Evolutionary conservation across 768 basidiomycete species (phyloP).

Genomic region (Tricholoma matsutake): DNA sequence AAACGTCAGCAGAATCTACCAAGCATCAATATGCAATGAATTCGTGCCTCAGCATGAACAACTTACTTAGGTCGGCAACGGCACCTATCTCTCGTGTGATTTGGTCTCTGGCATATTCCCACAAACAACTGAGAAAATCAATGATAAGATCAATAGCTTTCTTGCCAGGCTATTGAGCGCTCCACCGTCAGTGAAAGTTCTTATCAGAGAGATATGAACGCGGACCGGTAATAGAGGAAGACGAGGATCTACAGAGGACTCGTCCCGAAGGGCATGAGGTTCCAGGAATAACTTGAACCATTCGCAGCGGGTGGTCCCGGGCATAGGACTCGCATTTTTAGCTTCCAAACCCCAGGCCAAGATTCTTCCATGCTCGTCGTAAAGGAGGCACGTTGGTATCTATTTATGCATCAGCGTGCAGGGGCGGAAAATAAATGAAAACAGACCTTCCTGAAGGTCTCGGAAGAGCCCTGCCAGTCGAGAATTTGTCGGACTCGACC

Average conservation of each 20-base stretch:
- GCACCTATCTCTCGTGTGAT: slow-evolving; percentile 86
- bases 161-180: slow-evolving; percentile 60
- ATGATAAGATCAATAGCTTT: slow-evolving; percentile 74
- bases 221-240: slow-evolving; percentile 76
- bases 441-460: slow-evolving; percentile 77
- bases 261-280: slow-evolving; percentile 74
- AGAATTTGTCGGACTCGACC: slow-evolving; percentile 84
- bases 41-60: background rate
- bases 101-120: slow-evolving; percentile 84
- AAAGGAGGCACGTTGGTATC: slow-evolving; percentile 83
- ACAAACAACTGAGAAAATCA: slow-evolving; percentile 79
- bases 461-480: slow-evolving; percentile 81
- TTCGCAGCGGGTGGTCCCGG: slow-evolving; percentile 56
- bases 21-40: slow-evolving; percentile 10
- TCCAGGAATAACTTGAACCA: slow-evolving; percentile 88
- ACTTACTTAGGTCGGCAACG: slow-evolving; percentile 79
- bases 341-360: slow-evolving; percentile 87
- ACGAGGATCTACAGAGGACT: slow-evolving; percentile 68
- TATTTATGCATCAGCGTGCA: slow-evolving; percentile 17
- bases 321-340: slow-evolving; percentile 70
- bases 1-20: slow-evolving; percentile 78
- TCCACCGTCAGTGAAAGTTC: slow-evolving; percentile 8
- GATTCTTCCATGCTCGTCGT: slow-evolving; percentile 69
- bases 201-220: slow-evolving; percentile 12
- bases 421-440: background rate